phyloP scores from a whole-genome alignment of 2,329 filamentous ascomycete species.

The Ascochyta lentis region DNA sequence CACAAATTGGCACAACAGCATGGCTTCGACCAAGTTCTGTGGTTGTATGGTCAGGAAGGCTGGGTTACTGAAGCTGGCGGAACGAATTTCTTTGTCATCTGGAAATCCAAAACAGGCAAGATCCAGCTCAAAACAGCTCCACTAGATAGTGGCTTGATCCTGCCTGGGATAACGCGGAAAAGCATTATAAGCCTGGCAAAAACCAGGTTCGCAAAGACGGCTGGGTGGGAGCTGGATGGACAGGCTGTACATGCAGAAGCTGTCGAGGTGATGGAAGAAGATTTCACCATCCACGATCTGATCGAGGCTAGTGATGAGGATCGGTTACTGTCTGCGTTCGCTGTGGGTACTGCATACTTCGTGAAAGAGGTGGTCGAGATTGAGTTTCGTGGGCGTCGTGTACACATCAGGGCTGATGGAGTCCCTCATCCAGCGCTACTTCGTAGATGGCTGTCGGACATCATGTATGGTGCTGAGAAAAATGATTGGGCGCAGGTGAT shows the following conservation, averaged over 20 bases:
- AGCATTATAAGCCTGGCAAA: no score
- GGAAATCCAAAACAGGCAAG: no score
- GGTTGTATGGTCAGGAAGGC: no score
- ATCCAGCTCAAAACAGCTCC: no score
- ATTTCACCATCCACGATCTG: not conserved
- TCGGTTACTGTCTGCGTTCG: not conserved
- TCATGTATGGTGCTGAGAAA: slow-evolving; percentile 5
- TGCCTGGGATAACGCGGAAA: no score
- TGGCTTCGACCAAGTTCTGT: no score
- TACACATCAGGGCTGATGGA: not conserved
- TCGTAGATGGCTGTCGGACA: slow-evolving; percentile 5
- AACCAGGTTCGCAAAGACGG: no score
- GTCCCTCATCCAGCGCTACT: slow-evolving; percentile 1
- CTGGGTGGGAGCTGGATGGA: not conserved
- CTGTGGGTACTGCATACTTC: not conserved
- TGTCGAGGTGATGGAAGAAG: not conserved
- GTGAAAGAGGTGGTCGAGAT: not conserved
- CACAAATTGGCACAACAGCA: no score
- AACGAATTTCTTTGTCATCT: no score
- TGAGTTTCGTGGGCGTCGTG: not conserved
- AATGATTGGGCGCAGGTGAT: not conserved
- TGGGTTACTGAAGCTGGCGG: no score
- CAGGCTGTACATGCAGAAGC: not conserved
- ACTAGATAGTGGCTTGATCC: no score
- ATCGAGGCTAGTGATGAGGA: slow-evolving; percentile 11